Base-by-base conservation (phyloP, 169 alveolate species). In the Cryptosporidium meleagridis region DNA sequence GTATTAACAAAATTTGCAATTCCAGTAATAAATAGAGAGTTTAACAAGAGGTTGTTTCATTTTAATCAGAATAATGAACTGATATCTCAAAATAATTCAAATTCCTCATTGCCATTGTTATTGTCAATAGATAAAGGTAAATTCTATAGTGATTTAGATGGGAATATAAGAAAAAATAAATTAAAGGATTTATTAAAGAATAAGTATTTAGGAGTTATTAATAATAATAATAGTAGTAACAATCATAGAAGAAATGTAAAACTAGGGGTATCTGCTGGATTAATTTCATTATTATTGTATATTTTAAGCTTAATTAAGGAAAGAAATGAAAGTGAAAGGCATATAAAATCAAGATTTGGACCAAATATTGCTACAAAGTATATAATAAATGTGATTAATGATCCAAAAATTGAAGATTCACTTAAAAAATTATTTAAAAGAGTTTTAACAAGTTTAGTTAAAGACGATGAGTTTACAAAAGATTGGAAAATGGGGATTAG, bases 371-470 rank as follows among this genome's bases (percentile, higher is more conserved):
- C 70, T n/a, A 41, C 65, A 18, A 65, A 62, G 21, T 62, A 80
- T 45, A 62, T 59, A 16, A 29, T 39, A 59, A 59, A 48, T 23
- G 39, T 62, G 12, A 33, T 80, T n/a, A 65, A 59, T 16, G 75
- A 80, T 33, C 75, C 89, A 26, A 65, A 65, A 6, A 41, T 80
- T 16, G 89, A 80, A 39, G 75, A 80, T 18, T 65, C 75, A 41
- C 59, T 80, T 37, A 80, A 45, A 48, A 80, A 80, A 5, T 51
- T 80, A 62, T 21, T 80, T 37, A 65, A 80, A 80, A 59, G 65
- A 51, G 37, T 80, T 61, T 21, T 80, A 33, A 62, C 59, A 4
- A 31, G 69, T 37, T 26, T 59, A 21, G 12, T 80, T 26, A 80
- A 80, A 16, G 75, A 80, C 16, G 89, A 80, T 31, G 89, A 80